phyloP scores from a whole-genome alignment of 495 filamentous ascomycete species.

The Aspergillus egyptiacus region DNA sequence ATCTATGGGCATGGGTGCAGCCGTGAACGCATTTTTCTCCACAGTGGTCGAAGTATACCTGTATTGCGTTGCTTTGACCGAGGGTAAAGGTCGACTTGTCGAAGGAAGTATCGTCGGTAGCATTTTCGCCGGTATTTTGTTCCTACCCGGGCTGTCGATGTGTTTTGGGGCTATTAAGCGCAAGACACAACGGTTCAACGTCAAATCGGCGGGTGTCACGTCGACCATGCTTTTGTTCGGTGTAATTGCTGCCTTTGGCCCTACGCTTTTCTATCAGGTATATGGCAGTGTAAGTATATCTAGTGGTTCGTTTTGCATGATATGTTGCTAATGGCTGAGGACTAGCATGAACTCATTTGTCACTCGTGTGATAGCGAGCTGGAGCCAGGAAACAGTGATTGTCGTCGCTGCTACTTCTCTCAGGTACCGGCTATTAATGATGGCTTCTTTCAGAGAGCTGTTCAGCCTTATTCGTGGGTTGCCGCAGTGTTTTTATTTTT shows the following conservation, averaged over 20 bases:
- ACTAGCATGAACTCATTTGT: slow-evolving; percentile 85
- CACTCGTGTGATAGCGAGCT: slow-evolving; percentile 59
- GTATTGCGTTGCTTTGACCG: slow-evolving; percentile 88
- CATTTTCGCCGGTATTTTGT: slow-evolving; percentile 94
- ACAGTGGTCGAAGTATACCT: slow-evolving; percentile 97
- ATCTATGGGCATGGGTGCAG: slow-evolving; percentile 98
- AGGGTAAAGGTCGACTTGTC: slow-evolving; percentile 89
- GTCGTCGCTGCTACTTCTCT: slow-evolving; percentile 87
- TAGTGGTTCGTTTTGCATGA: background rate
- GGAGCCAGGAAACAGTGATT: slow-evolving; percentile 55
- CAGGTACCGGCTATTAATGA: slow-evolving; percentile 82
- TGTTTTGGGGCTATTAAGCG: slow-evolving; percentile 97
- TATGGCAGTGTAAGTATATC: slow-evolving; percentile 74
- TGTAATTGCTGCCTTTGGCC: slow-evolving; percentile 93
- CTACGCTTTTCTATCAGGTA: slow-evolving; percentile 98
- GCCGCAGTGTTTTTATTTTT: slow-evolving; percentile 80
- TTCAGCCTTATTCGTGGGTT: slow-evolving; percentile 88
- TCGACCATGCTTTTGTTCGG: slow-evolving; percentile 98
- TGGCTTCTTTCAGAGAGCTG: slow-evolving; percentile 79
- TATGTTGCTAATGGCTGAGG: slow-evolving; percentile 19
- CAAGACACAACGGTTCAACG: slow-evolving; percentile 98
- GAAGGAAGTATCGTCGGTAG: slow-evolving; percentile 97
- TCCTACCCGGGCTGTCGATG: slow-evolving; percentile 96
- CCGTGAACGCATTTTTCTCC: slow-evolving; percentile 99
- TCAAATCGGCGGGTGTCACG: slow-evolving; percentile 92